Conservation (phyloP, 2,329 filamentous ascomycete genomes). For the Blastomyces parvus region DNA sequence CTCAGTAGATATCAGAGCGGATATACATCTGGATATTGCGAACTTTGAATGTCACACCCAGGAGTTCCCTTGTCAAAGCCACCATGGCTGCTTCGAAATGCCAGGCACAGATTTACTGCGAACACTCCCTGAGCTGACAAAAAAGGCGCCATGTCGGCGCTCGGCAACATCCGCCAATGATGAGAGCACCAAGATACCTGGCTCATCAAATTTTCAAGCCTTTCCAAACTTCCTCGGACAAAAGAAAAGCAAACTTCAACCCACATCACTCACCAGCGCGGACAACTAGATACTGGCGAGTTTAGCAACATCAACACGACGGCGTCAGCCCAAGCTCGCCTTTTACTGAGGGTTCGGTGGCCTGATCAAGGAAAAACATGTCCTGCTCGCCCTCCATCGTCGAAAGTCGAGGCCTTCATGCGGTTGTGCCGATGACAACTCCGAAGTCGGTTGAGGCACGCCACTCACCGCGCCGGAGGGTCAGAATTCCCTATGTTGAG, state of each 20-base stretch:
- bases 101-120: neutral
- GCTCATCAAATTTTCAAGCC: no score
- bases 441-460: conserved; percentile 40
- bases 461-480: conserved; percentile 42
- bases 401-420: conserved; percentile 52
- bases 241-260: neutral
- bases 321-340: neutral
- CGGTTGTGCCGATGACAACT: conserved; percentile 45
- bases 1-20: neutral
- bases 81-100: neutral
- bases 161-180: neutral
- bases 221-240: neutral
- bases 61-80: no score
- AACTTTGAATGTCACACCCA: no score
- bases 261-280: no score
- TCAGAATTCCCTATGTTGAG: conserved; percentile 51
- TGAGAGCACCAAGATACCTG: no score
- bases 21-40: neutral
- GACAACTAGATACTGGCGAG: neutral
- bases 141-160: neutral
- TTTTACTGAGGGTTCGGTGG: conserved; percentile 1
- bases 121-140: no score
- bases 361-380: conserved; percentile 28
- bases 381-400: conserved; percentile 54
- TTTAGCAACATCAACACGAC: neutral